Evolutionary conservation across 139 green algal species (phyloP), one percentile per base, ranked within the genome.

Genomic region (Volvox reticuliferus): DNA sequence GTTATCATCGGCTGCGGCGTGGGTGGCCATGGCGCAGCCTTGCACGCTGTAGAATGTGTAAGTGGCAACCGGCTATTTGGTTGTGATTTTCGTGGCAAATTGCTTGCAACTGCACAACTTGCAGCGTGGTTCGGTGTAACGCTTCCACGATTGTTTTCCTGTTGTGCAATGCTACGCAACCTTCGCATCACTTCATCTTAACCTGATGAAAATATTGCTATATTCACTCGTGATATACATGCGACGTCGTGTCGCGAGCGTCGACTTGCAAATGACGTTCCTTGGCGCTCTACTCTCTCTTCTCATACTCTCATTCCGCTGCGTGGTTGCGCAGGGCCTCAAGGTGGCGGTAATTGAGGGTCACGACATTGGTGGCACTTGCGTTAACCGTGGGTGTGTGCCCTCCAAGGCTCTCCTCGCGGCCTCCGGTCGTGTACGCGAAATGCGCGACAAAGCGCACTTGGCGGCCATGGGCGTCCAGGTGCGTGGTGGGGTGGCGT

Each of bases 351-450:
- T 99, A 50, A 96, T 99, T 61, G 98, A 99, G 95, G 97, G 98
- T 50, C 97, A 99, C 91, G 98, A 99, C 78, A 97, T 99, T 35
- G 98, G 98, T 61, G 98, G 98, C 91, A 99, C 98, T 32, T 99
- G 98, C 95, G 98, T 99, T 12, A 99, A 99, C 95, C 92, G 98
- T n/a, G 98, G 98, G 87, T 99, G 98, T 93, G 98, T 99, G 80
- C 98, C 98, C 84, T 99, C 96, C 79, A 99, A 99, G 93, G 98
- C 98, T 0, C 95, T 99, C 82, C 97, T 99, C 83, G 98, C 98
- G 65, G 98, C 99, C 6, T 97, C 97, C 20, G 98, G 98, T 55
- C 94, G 97, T 30, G 94, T 99, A 30, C 95, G 98, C 14, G 98
- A 99, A 37, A 95, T 99, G 93, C 94, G 96, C 79, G 96, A 99